Evolutionary conservation across 2,329 filamentous ascomycete genomes (phyloP).

Genomic region (Monosporascus sp.): DNA sequence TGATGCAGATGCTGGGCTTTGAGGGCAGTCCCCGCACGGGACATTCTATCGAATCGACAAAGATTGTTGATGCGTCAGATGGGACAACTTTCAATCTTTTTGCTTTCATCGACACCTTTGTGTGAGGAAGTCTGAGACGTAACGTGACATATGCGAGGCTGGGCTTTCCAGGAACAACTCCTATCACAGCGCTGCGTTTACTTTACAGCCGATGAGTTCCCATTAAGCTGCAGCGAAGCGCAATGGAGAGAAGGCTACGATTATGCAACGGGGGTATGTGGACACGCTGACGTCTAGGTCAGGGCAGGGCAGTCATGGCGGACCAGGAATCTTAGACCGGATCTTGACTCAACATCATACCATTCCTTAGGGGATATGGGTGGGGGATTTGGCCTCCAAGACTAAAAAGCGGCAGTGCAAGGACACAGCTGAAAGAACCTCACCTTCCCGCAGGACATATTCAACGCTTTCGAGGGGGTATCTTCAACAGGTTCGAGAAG

Average conservation of each 20-base stretch:
- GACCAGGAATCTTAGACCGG: not conserved
- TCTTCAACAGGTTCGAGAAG: not conserved
- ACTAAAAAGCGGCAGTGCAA: not conserved
- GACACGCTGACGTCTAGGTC: not conserved
- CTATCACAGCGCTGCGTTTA: slow-evolving; percentile 8
- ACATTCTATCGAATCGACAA: not conserved
- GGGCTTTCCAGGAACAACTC: slow-evolving; percentile 10
- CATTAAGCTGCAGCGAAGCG: not conserved
- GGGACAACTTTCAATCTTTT: not conserved
- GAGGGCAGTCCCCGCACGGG: not conserved
- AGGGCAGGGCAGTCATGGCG: not conserved
- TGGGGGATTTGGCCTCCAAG: not conserved
- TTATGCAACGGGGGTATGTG: not conserved
- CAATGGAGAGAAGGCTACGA: not conserved
- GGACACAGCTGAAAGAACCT: not conserved
- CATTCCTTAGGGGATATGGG: not conserved
- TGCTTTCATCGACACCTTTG: not conserved
- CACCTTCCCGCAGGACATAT: not conserved
- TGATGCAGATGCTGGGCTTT: not conserved
- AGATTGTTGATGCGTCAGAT: not conserved
- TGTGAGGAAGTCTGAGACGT: not conserved
- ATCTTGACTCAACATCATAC: not conserved
- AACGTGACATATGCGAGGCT: slow-evolving; percentile 2
- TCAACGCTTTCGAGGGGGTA: not conserved
- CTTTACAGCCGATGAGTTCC: slow-evolving; percentile 1